Evolutionary conservation across 176 grass and related monocot species (phyloP).

Genomic region (Dactylis glomerata): DNA sequence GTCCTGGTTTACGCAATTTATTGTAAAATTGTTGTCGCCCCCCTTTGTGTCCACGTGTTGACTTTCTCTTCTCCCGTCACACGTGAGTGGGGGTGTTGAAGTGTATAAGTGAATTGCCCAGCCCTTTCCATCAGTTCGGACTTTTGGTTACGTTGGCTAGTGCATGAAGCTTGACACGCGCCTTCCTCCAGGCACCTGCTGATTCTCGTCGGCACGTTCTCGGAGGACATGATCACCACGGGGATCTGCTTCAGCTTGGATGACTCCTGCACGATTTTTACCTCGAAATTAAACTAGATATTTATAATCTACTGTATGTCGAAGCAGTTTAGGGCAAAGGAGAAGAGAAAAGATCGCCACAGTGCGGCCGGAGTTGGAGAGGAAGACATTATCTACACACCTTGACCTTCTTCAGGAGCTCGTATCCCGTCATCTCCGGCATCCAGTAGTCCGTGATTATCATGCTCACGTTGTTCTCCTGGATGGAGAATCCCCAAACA

Average conservation of each 20-base stretch:
- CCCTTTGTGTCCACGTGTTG: too few relatives aligned
- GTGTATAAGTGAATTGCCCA: too few relatives aligned
- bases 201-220: conserved; percentile 80
- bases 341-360: background rate
- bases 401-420: conserved; percentile 89
- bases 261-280: conserved; percentile 50
- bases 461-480: conserved; percentile 90
- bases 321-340: background rate
- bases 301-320: too few relatives aligned
- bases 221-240: conserved; percentile 96
- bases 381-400: background rate
- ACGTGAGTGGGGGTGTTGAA: too few relatives aligned
- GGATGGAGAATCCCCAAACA: background rate
- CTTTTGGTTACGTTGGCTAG: too few relatives aligned
- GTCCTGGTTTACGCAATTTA: too few relatives aligned
- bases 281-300: background rate
- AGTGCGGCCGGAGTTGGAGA: background rate
- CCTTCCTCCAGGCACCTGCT: conserved; percentile 86
- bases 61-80: too few relatives aligned
- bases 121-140: too few relatives aligned
- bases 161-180: too few relatives aligned
- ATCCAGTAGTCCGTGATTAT: conserved; percentile 99
- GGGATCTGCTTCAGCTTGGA: conserved; percentile 72
- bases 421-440: conserved; percentile 97
- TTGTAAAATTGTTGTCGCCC: too few relatives aligned